A percentile compares a stretch with the other conserved stretches of the same genome.
Conservation (phyloP, 1,284 basidiomycete species). For the Mycena sp. region DNA sequence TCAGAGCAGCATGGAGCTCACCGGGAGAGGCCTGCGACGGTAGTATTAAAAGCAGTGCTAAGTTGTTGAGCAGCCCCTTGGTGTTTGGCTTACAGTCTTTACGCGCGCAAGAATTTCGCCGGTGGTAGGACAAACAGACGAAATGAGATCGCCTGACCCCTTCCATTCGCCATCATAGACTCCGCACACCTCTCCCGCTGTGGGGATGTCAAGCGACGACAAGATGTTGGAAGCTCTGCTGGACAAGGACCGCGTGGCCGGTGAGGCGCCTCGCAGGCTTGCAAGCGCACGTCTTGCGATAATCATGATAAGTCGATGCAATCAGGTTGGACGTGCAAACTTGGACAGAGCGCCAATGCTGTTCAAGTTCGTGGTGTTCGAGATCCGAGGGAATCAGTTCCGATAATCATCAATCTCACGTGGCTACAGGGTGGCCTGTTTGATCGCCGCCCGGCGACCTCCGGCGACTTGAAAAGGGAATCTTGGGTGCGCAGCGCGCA, state of each 20-base stretch:
- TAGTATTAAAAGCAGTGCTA: too few relatives aligned
- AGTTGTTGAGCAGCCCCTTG: too few relatives aligned
- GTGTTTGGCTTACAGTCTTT: conserved; percentile 58
- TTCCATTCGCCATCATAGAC: conserved; percentile 84
- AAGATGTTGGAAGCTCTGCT: conserved; percentile 72
- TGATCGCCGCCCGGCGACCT: background rate
- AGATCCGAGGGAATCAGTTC: too few relatives aligned
- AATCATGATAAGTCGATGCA: conserved; percentile 20
- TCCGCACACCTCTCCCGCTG: conserved; percentile 63
- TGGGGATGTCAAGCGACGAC: conserved; percentile 68
- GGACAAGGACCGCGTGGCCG: conserved; percentile 57
- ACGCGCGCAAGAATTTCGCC: conserved; percentile 79
- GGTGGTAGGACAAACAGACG: conserved; percentile 79
- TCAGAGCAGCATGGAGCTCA: conserved; percentile 73
- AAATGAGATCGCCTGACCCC: conserved; percentile 75
- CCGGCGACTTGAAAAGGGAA: background rate
- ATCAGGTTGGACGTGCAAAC: too few relatives aligned
- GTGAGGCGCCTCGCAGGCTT: background rate
- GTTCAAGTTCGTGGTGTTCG: too few relatives aligned
- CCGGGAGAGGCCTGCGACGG: conserved; percentile 65
- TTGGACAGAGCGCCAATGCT: too few relatives aligned
- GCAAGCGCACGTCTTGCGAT: conserved; percentile 12
- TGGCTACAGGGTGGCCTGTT: too few relatives aligned
- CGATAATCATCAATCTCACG: background rate
- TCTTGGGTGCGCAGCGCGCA: too few relatives aligned